phyloP scores from a whole-genome alignment of 495 filamentous ascomycete genomes.

The Pseudoneurospora amorphoporcata region DNA sequence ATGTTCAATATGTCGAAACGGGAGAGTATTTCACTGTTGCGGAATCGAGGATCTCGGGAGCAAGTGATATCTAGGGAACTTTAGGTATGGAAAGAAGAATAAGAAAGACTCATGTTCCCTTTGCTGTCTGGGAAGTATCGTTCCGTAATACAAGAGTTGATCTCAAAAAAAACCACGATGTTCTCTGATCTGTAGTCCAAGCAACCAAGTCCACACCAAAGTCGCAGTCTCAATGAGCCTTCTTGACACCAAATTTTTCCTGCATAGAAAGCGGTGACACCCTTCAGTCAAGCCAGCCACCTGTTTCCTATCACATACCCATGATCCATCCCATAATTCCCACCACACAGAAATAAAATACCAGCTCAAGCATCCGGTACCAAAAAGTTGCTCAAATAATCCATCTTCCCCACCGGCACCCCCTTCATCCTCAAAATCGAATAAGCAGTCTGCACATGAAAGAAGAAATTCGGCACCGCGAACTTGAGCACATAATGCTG shows the following conservation, averaged over 20 bases:
- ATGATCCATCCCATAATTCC: too few relatives aligned
- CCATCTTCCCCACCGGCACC: slow-evolving; percentile 45
- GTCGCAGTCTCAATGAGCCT: not conserved
- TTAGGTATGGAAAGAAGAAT: not conserved
- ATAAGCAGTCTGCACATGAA: slow-evolving; percentile 49
- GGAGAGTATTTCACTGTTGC: not conserved
- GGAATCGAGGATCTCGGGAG: not conserved
- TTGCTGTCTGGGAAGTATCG: too few relatives aligned
- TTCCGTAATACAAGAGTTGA: too few relatives aligned
- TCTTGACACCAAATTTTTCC: not conserved
- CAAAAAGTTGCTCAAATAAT: slow-evolving; percentile 34
- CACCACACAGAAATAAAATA: not conserved
- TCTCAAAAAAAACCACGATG: not conserved
- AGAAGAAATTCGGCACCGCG: slow-evolving; percentile 22
- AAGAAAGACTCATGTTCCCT: not conserved
- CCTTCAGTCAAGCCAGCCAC: not conserved
- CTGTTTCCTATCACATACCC: not conserved
- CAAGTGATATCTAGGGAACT: not conserved
- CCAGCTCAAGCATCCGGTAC: not conserved
- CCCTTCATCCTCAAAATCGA: slow-evolving; percentile 45
- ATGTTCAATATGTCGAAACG: not conserved
- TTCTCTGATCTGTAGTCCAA: not conserved
- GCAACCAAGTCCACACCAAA: not conserved
- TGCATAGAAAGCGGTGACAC: not conserved
- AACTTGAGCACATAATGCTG: slow-evolving; percentile 29